These are phyloP conservation scores for Scutellaria minor DNA, from an alignment of 257 asterid genomes.

Conservation along the genomic window DNA sequence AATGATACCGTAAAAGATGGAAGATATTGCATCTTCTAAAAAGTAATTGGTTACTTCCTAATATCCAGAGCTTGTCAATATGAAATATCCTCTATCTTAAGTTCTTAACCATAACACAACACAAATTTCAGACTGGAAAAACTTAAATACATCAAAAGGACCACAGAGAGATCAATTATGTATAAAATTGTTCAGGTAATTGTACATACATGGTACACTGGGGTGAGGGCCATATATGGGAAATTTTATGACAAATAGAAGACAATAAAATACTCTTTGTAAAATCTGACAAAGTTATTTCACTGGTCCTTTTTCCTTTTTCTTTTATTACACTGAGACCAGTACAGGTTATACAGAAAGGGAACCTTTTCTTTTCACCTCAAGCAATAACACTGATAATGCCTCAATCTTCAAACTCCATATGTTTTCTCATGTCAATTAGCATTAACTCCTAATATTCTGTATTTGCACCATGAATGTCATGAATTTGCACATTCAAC, in stretches of 20 bases:
- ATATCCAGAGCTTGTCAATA: constrained; percentile 16
- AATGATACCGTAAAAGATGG: constrained; percentile 4
- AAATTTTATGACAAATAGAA: constrained; percentile 32
- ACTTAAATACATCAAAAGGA: constrained; percentile 21
- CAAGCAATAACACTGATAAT: constrained; percentile 7
- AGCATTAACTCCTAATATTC: not conserved
- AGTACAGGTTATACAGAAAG: constrained; percentile 11
- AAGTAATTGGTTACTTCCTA: not conserved
- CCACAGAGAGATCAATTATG: constrained; percentile 27
- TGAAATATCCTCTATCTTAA: not conserved
- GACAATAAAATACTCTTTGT: constrained; percentile 35
- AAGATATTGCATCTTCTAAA: not conserved
- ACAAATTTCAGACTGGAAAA: constrained; percentile 28
- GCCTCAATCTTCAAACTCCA: constrained; percentile 28
- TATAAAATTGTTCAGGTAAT: constrained; percentile 32
- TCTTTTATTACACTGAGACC: constrained; percentile 20
- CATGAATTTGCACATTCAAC: constrained; percentile 9
- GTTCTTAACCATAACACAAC: not conserved
- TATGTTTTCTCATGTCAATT: not conserved
- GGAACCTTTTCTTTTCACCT: constrained; percentile 9
- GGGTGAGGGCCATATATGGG: constrained; percentile 44
- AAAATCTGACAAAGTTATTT: constrained; percentile 45
- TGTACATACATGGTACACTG: constrained; percentile 38
- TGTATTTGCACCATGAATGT: not conserved
- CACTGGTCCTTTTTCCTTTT: constrained; percentile 35